Evolutionary conservation across 2,329 filamentous ascomycete species (phyloP), one percentile per base, ranked within the genome.

Genomic region (Cercospora citrullina): DNA sequence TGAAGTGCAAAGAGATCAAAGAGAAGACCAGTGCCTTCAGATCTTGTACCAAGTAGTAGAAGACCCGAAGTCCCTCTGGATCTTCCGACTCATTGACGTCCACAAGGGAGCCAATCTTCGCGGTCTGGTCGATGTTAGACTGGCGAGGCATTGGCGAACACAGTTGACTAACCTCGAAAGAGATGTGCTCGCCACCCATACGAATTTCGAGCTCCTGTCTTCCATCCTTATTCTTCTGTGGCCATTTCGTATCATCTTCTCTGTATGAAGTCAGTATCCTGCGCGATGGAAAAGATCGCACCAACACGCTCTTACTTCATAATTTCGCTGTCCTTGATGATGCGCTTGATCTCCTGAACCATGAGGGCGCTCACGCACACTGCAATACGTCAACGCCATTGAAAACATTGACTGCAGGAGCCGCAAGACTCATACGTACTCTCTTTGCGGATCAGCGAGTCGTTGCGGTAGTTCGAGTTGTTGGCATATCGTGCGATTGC

Each of bases 391-490:
- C 53, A 58, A 16, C 31, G 36, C 36, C 36, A 42, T 42, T 7
- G 36, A 4, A 39, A 39, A 39, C 16, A 42, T 9, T 42, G 36
- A 42, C 36, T 42, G 36, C 36, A 39, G 36, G 36, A 42, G 36
- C 36, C 36, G 36, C 5, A 42, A 23, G 21, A 51, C 18, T 14
- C 21, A 23, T 61, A 70, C 93, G 75, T 85, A 97, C 95, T 99
- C 85, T 99, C 95, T 94, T 99, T 99, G 72, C 95, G 91, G 78
- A 99, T 99, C 74, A 99, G 84, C 71, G 94, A 97, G 80, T 99
- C 95, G 82, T 99, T 99, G 77, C 95, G 90, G 83, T 99, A 99
- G 83, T 99, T 99, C 67, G 94, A 98, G 82, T 99, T 99, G 86
- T 99, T 99, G 72, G 95, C 95, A 82, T 99, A 99, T 81, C 95